A percentile compares a stretch with the other conserved stretches of the same genome.
phyloP scores from a whole-genome alignment of 1,284 basidiomycete genomes.

The Erythrobasidium hasegawianum region DNA sequence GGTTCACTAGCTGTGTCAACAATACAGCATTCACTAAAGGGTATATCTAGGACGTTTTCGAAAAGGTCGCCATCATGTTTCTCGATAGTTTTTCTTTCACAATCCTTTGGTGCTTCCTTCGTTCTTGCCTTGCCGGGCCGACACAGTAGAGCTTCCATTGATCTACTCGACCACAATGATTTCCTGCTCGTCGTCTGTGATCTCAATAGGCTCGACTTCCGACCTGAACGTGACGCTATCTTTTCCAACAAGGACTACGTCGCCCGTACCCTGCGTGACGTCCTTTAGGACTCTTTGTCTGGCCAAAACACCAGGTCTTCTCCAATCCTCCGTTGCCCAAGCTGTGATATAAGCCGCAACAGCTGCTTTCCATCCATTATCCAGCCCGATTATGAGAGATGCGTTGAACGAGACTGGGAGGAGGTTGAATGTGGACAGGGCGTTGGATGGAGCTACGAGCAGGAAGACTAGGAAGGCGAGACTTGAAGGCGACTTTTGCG shows the following conservation, averaged over 20 bases:
- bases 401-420: conserved; percentile 36
- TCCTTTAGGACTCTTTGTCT: conserved; percentile 18
- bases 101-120: too few species aligned
- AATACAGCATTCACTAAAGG: too few species aligned
- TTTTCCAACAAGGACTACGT: conserved; percentile 29
- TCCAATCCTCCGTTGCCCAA: conserved; percentile 34
- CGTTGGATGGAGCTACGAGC: conserved; percentile 27
- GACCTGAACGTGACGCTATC: conserved; percentile 25
- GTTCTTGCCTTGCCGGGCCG: too few species aligned
- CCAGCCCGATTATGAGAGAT: conserved; percentile 27
- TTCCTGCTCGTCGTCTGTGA: conserved; percentile 5
- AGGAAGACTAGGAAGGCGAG: conserved; percentile 23
- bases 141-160: too few species aligned
- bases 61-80: too few species aligned
- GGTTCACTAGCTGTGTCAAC: too few species aligned
- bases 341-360: conserved; percentile 23
- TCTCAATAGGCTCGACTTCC: background rate
- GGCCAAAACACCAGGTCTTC: conserved; percentile 19
- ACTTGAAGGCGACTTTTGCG: conserved; percentile 16
- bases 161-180: background rate
- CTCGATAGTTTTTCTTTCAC: too few species aligned
- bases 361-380: conserved; percentile 33
- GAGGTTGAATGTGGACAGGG: conserved; percentile 38
- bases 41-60: too few species aligned
- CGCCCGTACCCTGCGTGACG: conserved; percentile 12